These are phyloP conservation scores for Trichoderma koningiopsis DNA, from an alignment of 2,329 filamentous ascomycete genomes.

Conservation along the genomic window DNA sequence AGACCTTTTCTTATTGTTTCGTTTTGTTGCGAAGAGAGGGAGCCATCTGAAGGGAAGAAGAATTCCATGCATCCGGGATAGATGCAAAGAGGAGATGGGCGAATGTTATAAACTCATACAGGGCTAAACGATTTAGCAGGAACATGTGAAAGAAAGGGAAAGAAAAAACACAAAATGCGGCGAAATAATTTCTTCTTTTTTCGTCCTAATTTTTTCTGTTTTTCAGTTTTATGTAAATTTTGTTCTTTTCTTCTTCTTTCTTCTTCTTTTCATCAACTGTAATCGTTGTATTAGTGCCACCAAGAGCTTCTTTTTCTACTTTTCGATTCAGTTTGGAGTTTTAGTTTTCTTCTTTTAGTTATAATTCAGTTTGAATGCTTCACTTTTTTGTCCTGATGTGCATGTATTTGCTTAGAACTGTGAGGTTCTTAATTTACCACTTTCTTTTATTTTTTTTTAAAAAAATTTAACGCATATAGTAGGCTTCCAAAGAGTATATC, in stretches of 20 bases:
- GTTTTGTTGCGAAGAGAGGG: slow-evolving; percentile 5
- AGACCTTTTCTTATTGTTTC: not conserved
- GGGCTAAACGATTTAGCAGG: slow-evolving; percentile 19
- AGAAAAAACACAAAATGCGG: slow-evolving; percentile 2
- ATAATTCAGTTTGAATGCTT: not conserved
- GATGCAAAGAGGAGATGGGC: slow-evolving; percentile 10
- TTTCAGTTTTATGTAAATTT: slow-evolving; percentile 17
- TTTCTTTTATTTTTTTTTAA: no score
- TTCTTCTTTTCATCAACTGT: slow-evolving; percentile 9
- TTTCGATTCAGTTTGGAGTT: not conserved
- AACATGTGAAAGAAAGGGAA: slow-evolving; percentile 19
- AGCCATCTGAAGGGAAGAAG: not conserved
- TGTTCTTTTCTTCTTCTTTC: not conserved
- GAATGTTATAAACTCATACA: slow-evolving; percentile 20
- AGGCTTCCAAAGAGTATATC: no score
- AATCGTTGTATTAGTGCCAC: slow-evolving; percentile 18
- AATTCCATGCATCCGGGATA: not conserved
- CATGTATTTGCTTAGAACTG: not conserved
- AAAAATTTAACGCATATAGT: no score
- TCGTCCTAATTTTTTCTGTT: not conserved
- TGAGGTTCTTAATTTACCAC: not conserved
- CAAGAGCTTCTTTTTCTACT: not conserved
- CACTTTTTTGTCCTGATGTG: not conserved
- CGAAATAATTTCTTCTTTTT: slow-evolving; percentile 4
- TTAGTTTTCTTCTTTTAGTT: not conserved